A percentile compares a stretch with the other conserved stretches of the same genome.
phyloP scores from a whole-genome alignment of 2,329 filamentous ascomycete species.

The Coniosporium tulheliwenetii region DNA sequence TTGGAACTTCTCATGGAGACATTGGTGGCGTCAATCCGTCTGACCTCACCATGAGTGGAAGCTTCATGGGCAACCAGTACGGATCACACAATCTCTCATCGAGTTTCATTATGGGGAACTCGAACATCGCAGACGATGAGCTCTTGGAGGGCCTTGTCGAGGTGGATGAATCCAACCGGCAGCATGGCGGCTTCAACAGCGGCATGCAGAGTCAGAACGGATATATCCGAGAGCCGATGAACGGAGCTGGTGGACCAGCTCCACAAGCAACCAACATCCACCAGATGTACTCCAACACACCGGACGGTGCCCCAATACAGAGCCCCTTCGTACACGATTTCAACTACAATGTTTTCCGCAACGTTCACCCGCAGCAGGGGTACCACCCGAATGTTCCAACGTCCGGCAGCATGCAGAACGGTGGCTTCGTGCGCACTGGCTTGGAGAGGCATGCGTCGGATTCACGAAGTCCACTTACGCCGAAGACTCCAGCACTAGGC shows the following conservation, averaged over 20 bases:
- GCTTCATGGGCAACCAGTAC: conserved; percentile 40
- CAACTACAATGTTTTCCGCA: conserved; percentile 61
- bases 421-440: conserved; percentile 9
- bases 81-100: conserved; percentile 42
- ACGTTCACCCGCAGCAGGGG: conserved; percentile 41
- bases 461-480: conserved; percentile 66
- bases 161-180: conserved; percentile 30
- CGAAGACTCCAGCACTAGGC: conserved; percentile 66
- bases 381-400: conserved; percentile 7
- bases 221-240: conserved; percentile 21
- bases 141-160: conserved; percentile 54
- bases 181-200: conserved; percentile 23
- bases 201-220: conserved; percentile 35
- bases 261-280: conserved; percentile 57
- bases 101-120: conserved; percentile 62
- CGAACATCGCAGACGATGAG: conserved; percentile 76
- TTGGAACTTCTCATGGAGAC: conserved; percentile 24
- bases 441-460: conserved; percentile 50
- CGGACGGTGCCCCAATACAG: conserved; percentile 80
- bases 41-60: conserved; percentile 58
- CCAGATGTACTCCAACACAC: conserved; percentile 70
- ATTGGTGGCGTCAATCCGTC: conserved; percentile 57
- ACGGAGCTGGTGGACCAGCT: conserved; percentile 31
- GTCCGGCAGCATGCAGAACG: conserved; percentile 14
- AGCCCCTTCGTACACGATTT: conserved; percentile 75